Conservation (phyloP, 306 rosid genomes). For the Begonia peltatifolia region DNA sequence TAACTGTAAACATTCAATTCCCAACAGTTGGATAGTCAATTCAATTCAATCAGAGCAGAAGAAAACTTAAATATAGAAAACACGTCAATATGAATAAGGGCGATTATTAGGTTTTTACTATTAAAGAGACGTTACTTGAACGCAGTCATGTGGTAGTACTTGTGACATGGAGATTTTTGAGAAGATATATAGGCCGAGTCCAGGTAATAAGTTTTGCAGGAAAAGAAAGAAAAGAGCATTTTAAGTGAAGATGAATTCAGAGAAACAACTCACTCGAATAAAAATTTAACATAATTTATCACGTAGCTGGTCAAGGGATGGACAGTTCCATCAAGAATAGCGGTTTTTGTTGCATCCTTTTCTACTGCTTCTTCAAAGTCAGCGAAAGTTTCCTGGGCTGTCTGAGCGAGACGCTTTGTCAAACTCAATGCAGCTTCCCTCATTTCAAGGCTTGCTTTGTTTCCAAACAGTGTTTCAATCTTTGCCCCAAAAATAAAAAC, state of each 20-base stretch:
- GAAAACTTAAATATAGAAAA: too few species aligned
- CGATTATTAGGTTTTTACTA: too few species aligned
- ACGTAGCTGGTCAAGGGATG: conserved; percentile 97
- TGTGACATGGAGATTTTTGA: too few species aligned
- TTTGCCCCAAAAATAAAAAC: conserved; percentile 4
- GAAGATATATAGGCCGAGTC: too few species aligned
- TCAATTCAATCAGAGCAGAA: too few species aligned
- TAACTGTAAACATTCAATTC: conserved; percentile 38
- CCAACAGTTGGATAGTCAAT: not conserved
- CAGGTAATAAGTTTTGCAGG: not conserved
- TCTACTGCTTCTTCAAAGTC: conserved; percentile 99
- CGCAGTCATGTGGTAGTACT: too few species aligned
- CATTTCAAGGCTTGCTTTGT: conserved; percentile 69
- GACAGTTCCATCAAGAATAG: conserved; percentile 91
- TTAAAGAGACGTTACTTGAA: too few species aligned
- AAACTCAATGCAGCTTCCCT: conserved; percentile 62
- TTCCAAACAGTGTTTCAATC: conserved; percentile 58
- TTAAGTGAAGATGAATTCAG: conserved; percentile 3
- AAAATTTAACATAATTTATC: conserved; percentile 81
- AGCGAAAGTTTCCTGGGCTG: conserved; percentile 88
- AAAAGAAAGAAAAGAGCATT: not conserved
- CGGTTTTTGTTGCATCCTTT: conserved; percentile 87
- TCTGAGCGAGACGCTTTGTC: conserved; percentile 76
- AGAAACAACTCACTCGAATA: conserved; percentile 60
- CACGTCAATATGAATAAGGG: too few species aligned